These are phyloP conservation scores for Pichia sp. DNA, from an alignment of 1,139 yeast genomes.

Conservation along the genomic window DNA sequence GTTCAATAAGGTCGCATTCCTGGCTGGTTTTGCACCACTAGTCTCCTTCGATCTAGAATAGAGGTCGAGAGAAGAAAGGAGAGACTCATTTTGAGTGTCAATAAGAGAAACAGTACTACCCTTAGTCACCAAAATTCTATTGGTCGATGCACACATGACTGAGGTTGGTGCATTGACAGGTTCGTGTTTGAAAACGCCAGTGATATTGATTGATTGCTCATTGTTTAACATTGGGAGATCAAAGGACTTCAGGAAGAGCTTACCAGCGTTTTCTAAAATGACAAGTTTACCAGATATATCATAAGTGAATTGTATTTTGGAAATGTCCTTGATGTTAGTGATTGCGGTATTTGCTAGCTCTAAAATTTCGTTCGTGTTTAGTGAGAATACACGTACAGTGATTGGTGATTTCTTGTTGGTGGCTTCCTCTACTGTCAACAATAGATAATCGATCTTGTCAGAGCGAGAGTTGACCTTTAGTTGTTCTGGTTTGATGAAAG, in stretches of 20 bases:
- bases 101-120: slow-evolving; percentile 35
- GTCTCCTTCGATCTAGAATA: slow-evolving; percentile 23
- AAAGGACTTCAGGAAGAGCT: slow-evolving; percentile 16
- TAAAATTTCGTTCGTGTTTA: slow-evolving; percentile 18
- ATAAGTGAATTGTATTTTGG: slow-evolving; percentile 17
- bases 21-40: slow-evolving; percentile 19
- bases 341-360: slow-evolving; percentile 24
- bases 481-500: slow-evolving; percentile 23
- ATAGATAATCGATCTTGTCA: slow-evolving; percentile 18
- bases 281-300: slow-evolving; percentile 26
- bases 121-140: slow-evolving; percentile 38
- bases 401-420: slow-evolving; percentile 8
- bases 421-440: slow-evolving; percentile 21
- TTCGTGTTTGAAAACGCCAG: slow-evolving; percentile 16
- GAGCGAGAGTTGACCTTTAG: slow-evolving; percentile 16
- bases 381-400: slow-evolving; percentile 21
- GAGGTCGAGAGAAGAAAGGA: slow-evolving; percentile 34
- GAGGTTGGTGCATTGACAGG: slow-evolving; percentile 16
- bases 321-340: slow-evolving; percentile 9
- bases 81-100: slow-evolving; percentile 38
- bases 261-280: slow-evolving; percentile 15
- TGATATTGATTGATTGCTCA: slow-evolving; percentile 15
- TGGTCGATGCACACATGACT: slow-evolving; percentile 34
- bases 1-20: slow-evolving; percentile 28
- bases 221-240: slow-evolving; percentile 21